Base-by-base conservation (phyloP, 805 yeast species). In the Lachancea cidri region DNA sequence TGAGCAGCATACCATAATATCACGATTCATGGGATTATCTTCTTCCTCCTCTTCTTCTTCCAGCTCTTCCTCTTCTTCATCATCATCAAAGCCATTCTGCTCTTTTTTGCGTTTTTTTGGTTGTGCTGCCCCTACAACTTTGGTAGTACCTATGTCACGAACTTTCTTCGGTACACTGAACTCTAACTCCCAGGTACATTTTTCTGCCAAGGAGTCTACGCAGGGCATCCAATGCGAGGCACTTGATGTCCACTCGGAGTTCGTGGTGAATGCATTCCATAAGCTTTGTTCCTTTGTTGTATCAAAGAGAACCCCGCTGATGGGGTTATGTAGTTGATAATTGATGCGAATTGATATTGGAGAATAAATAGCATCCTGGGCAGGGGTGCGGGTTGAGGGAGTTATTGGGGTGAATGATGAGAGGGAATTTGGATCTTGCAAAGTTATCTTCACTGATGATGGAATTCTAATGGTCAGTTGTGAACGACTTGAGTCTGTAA, bases 181-280 rank as follows among this genome's bases (percentile, higher is more conserved):
- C 55, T 86, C 95, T 7, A 93, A 58, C 47, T 88, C 88, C 98
- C 98, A 93, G 1, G 96, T 83, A 33, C 85, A 83, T 46, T 86
- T 76, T 52, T 88, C 96, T 76, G 89, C 83, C 24, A 88, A 61
- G 34, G 83, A 85, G 49, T 93, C 97, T 4, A 93, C 73, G 58
- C 98, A 93, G 0, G 99, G 99, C 36, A 93, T 84, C 99, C 99
- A 93, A n/a, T 88, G 83, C 2, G 96, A 86, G 0, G 98, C 85
- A 13, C 93, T 77, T 3, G 83, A 72, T 14, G 87, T 86, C 34
- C 81, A 64, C 20, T 86, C 88, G 4, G 86, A 72, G 55, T 91
- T 89, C 1, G 77, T 71, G 0, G 98, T 91, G 61, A 84, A 88
- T 2, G 86, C 94, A 54, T 83, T 93, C 95, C 96, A 87, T 35